These are phyloP conservation scores for Avicennia marina DNA, from an alignment of 257 asterid species.

Conservation along the genomic window DNA sequence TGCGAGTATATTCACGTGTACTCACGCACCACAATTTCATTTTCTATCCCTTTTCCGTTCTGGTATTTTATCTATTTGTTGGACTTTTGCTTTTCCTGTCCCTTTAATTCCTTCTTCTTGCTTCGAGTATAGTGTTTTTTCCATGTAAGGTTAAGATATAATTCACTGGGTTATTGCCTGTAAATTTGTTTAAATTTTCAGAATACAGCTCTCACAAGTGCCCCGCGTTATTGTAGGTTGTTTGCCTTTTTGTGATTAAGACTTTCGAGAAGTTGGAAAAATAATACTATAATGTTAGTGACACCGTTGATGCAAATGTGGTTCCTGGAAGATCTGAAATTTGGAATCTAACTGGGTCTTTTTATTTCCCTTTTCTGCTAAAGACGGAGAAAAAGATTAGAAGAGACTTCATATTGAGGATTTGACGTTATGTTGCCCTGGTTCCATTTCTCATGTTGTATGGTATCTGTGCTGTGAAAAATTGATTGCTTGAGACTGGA, in stretches of 20 bases:
- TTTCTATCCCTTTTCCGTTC: too few species aligned
- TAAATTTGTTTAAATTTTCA: not conserved
- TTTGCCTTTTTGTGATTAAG: not conserved
- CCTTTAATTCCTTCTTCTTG: too few species aligned
- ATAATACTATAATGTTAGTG: not conserved
- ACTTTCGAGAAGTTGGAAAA: not conserved
- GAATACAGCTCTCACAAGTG: not conserved
- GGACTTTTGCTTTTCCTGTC: not conserved
- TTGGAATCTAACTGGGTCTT: not conserved
- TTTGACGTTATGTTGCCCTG: not conserved
- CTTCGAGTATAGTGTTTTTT: too few species aligned
- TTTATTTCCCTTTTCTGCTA: not conserved
- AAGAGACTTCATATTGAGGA: not conserved
- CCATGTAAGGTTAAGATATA: not conserved
- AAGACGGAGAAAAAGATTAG: not conserved
- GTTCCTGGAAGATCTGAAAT: not conserved
- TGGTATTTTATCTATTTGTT: too few species aligned
- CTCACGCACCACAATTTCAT: too few species aligned
- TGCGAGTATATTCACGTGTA: too few species aligned
- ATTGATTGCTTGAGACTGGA: not conserved
- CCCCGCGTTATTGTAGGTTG: not conserved
- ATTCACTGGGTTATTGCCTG: not conserved
- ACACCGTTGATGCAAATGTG: not conserved
- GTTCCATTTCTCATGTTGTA: not conserved
- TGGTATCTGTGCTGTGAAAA: not conserved